phyloP scores from a whole-genome alignment of 345 rosid species.

The Laguncularia racemosa region DNA sequence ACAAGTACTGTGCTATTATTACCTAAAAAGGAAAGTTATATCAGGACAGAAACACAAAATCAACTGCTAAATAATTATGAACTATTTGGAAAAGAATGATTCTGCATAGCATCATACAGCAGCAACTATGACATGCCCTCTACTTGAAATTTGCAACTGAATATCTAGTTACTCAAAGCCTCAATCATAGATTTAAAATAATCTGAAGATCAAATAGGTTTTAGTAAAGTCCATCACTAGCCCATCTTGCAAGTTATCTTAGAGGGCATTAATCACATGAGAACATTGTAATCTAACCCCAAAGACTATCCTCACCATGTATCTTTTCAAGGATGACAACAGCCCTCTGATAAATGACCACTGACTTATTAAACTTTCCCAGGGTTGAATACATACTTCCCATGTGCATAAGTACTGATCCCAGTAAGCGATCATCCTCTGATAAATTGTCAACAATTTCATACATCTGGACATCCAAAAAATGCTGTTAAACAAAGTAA shows the following conservation, averaged over 20 bases:
- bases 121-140: no score
- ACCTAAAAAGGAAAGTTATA: constrained; percentile 30
- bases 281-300: neutral
- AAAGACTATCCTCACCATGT: constrained; percentile 36
- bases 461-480: constrained; percentile 45
- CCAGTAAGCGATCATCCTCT: constrained; percentile 58
- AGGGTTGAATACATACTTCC: constrained; percentile 72
- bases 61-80: neutral
- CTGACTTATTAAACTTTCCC: constrained; percentile 61
- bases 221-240: no score
- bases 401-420: constrained; percentile 64
- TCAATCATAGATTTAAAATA: no score
- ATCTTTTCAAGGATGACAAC: constrained; percentile 38
- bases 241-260: no score
- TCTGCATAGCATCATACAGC: no score
- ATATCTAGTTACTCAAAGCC: no score
- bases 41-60: neutral
- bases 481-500: constrained; percentile 1
- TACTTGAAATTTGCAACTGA: no score
- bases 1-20: constrained; percentile 44
- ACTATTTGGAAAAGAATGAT: neutral
- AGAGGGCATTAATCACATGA: neutral
- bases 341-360: constrained; percentile 43
- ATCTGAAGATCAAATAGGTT: no score
- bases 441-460: constrained; percentile 37